phyloP scores from a whole-genome alignment of 2,329 filamentous ascomycete species.

The Clonostachys rosea region DNA sequence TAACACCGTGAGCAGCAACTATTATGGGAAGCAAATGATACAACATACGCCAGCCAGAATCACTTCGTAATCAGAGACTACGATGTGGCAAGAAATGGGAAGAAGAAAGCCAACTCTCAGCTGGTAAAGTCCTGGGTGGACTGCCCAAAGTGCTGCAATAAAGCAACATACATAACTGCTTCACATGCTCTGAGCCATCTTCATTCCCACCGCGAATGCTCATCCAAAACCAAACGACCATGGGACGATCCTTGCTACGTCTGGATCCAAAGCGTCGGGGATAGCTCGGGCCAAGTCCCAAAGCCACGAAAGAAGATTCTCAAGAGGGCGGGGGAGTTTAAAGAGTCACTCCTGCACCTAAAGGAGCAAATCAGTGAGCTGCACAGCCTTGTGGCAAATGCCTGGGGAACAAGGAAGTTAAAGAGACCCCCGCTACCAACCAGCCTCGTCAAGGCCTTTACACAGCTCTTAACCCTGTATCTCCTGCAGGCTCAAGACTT shows the following conservation, averaged over 20 bases:
- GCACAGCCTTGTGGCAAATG: conserved; percentile 4
- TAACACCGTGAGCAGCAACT: not conserved
- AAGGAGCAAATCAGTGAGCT: conserved; percentile 2
- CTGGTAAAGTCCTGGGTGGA: not conserved
- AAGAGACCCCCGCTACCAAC: conserved; percentile 5
- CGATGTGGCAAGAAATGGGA: not conserved
- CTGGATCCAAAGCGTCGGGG: not conserved
- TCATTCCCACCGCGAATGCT: not conserved
- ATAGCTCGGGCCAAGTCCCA: not conserved
- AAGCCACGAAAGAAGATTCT: not conserved
- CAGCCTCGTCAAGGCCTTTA: conserved; percentile 9
- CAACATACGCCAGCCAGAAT: not conserved
- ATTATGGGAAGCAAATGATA: not conserved
- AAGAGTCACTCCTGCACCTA: not conserved
- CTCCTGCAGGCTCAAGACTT: conserved; percentile 5
- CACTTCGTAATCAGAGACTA: not conserved
- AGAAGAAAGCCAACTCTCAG: not conserved
- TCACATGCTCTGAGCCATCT: not conserved
- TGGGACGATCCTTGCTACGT: conserved; percentile 1
- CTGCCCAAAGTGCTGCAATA: not conserved
- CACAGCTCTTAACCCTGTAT: conserved; percentile 6
- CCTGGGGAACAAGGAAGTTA: not conserved
- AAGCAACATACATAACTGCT: not conserved
- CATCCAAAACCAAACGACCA: not conserved
- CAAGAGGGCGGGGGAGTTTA: not conserved